phyloP scores from a whole-genome alignment of 257 asterid species.

The Plantago ovata region DNA sequence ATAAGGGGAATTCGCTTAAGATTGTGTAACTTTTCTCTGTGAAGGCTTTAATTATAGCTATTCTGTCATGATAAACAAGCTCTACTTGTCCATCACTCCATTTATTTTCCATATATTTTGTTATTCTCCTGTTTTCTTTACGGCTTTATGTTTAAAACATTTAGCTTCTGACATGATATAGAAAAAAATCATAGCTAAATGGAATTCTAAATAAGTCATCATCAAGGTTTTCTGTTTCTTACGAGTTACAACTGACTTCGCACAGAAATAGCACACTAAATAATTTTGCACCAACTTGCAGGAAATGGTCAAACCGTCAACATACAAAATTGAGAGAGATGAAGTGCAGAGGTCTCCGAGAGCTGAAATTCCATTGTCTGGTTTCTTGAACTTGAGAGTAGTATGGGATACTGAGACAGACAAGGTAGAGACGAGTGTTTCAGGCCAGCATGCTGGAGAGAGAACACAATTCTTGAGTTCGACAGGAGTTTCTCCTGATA shows the following conservation, averaged over 20 bases:
- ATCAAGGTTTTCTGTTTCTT: conserved; percentile 14
- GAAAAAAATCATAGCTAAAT: too few species aligned
- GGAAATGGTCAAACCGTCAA: conserved; percentile 58
- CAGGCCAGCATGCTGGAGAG: conserved; percentile 34
- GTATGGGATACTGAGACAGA: conserved; percentile 47
- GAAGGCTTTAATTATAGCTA: too few species aligned
- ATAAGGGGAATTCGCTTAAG: too few species aligned
- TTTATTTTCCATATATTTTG: too few species aligned
- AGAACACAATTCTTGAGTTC: conserved; percentile 33
- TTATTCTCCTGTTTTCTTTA: too few species aligned
- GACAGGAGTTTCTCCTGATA: conserved; percentile 58
- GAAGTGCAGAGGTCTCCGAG: conserved; percentile 44
- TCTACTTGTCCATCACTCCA: too few species aligned
- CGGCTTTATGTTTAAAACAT: too few species aligned
- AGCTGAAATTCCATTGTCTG: conserved; percentile 48
- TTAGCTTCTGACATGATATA: too few species aligned
- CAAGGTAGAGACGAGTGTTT: conserved; percentile 27
- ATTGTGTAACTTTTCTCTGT: too few species aligned
- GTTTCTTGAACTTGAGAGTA: conserved; percentile 52
- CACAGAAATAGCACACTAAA: conserved; percentile 8
- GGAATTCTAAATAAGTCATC: background rate
- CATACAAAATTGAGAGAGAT: conserved; percentile 34
- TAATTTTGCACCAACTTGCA: conserved; percentile 37
- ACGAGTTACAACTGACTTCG: conserved; percentile 11
- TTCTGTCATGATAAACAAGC: too few species aligned